Base-by-base conservation (phyloP, 2,329 filamentous ascomycete species). In the Neonectria magnoliae region DNA sequence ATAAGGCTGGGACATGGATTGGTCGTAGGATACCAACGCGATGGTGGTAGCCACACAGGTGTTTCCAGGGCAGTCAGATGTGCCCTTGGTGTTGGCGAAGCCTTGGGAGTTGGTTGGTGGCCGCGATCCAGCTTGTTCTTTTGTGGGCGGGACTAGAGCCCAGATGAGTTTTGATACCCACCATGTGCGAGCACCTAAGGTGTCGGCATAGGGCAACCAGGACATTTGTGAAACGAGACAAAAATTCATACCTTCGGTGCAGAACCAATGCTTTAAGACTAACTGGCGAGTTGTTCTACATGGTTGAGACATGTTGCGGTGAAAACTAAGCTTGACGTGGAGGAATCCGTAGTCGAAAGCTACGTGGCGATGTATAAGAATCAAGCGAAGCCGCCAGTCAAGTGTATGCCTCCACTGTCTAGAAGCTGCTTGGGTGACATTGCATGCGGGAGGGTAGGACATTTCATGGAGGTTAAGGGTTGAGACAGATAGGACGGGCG, bases 91-190 rank as follows among this genome's bases (percentile, higher is more conserved):
- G 60, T 48, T 54, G 63, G 60, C 16, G 41, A 58, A 27, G 64
- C 58, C 42, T 57, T 58, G 53, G 52, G 54, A 64, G 52, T 62
- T 73, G 68, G 68, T 67, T 72, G 70, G 70, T 44, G 54, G 59
- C 65, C 60, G 57, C 60, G 41, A 60, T 42, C 54, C 64, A 56
- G 61, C 56, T 58, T 36, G 51, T 62, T 59, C 47, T 57, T 64
- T 55, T 59, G 36, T 56, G 62, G 59, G 62, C 36, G 62, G 66
- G 68, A 69, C 66, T 65, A 45, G 38, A 60, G 61, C 56, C 59
- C 57, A 56, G 65, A 60, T 55, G 61, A 70, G 36, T 66, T 51
- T 64, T 71, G 67, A 73, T 71, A 71, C 69, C 64, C 69, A 66
- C 64, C 67, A 57, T 58, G 45, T 62, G 25, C 62, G 58, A 67